These are phyloP conservation scores for Apiospora pterosperma DNA, from an alignment of 2,329 filamentous ascomycete genomes.

Conservation along the genomic window DNA sequence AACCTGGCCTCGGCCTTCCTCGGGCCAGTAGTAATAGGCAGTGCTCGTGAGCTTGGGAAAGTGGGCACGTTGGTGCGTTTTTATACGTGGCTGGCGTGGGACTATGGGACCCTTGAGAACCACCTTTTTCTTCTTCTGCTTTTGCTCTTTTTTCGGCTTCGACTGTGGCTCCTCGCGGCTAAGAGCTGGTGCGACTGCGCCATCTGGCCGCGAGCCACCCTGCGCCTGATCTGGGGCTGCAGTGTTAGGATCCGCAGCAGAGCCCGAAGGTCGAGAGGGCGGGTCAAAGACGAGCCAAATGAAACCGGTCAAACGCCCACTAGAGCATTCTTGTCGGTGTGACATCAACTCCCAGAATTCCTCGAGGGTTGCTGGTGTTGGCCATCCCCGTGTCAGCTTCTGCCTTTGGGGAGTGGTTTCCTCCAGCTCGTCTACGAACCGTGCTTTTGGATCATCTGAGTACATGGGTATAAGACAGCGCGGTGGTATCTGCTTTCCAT, in stretches of 20 bases:
- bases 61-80: slow-evolving; percentile 52
- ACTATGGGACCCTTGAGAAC: slow-evolving; percentile 57
- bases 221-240: slow-evolving; percentile 9
- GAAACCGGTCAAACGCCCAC: slow-evolving; percentile 88
- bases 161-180: slow-evolving; percentile 10
- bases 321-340: slow-evolving; percentile 91
- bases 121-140: slow-evolving; percentile 42
- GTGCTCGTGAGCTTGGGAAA: slow-evolving; percentile 50
- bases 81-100: slow-evolving; percentile 61
- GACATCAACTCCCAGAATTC: slow-evolving; percentile 99
- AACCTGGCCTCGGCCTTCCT: slow-evolving; percentile 57
- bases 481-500: slow-evolving; percentile 59
- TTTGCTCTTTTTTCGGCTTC: slow-evolving; percentile 13
- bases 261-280: slow-evolving; percentile 19
- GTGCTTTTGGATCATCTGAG: slow-evolving; percentile 91
- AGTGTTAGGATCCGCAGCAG: slow-evolving; percentile 24
- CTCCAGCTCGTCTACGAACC: slow-evolving; percentile 85
- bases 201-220: slow-evolving; percentile 19
- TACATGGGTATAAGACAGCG: slow-evolving; percentile 86
- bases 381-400: slow-evolving; percentile 69
- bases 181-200: slow-evolving; percentile 11
- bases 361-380: slow-evolving; percentile 76
- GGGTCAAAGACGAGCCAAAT: slow-evolving; percentile 86
- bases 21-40: slow-evolving; percentile 64
- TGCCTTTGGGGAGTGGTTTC: slow-evolving; percentile 57